These are phyloP conservation scores for Cytospora piceae DNA, from an alignment of 2,329 filamentous ascomycete genomes.

Conservation along the genomic window DNA sequence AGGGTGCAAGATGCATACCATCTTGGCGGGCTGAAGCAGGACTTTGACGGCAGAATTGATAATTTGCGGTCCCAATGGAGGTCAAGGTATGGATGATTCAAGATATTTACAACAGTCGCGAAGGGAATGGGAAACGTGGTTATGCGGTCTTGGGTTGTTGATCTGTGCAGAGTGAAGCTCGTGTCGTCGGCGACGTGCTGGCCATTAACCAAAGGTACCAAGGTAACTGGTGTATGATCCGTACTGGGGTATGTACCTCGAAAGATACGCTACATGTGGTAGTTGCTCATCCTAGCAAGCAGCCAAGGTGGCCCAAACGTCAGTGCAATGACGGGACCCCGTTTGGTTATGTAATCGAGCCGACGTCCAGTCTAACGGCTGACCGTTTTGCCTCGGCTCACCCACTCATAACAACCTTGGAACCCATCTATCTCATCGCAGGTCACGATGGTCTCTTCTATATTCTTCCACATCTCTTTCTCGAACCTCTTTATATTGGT, in stretches of 20 bases:
- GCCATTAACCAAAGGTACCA: not conserved
- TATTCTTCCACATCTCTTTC: not conserved
- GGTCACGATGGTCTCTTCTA: not conserved
- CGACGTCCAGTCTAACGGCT: not conserved
- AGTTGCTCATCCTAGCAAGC: too few species aligned
- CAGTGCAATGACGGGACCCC: not conserved
- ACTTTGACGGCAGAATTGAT: not conserved
- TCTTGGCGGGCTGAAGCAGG: conserved; percentile 24
- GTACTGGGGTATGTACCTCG: not conserved
- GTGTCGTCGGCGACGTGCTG: conserved; percentile 2
- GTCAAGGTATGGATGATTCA: not conserved
- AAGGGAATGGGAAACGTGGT: not conserved
- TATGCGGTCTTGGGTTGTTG: not conserved
- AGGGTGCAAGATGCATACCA: conserved; percentile 26
- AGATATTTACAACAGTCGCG: not conserved
- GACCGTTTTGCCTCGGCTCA: not conserved
- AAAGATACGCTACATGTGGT: not conserved
- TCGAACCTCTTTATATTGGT: not conserved
- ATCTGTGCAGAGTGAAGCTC: not conserved
- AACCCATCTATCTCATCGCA: not conserved
- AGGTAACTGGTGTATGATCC: not conserved
- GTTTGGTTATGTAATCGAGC: not conserved
- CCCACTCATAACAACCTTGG: not conserved
- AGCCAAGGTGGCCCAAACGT: not conserved
- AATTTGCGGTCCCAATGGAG: not conserved